Conservation (phyloP, 805 yeast species). For the Spathaspora boniae region DNA sequence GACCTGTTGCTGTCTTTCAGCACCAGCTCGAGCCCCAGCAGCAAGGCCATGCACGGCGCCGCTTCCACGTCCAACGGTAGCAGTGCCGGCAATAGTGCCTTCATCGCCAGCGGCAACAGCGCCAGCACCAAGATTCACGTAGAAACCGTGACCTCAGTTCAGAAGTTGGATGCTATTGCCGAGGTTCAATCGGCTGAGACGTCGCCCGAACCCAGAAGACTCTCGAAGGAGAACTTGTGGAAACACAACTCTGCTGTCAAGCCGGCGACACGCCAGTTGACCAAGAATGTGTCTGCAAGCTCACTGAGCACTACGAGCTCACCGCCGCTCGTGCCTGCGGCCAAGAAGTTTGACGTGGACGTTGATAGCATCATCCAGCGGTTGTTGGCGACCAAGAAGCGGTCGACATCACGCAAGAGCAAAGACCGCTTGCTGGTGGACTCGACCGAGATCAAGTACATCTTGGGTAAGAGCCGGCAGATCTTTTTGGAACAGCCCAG, state of each 20-base stretch:
- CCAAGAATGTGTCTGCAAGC: slow-evolving; percentile 12
- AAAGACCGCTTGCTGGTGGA: slow-evolving; percentile 50
- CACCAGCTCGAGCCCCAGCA: slow-evolving; percentile 17
- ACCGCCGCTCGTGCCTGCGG: slow-evolving; percentile 12
- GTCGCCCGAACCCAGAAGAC: slow-evolving; percentile 15
- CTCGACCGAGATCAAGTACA: slow-evolving; percentile 50
- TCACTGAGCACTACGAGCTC: slow-evolving; percentile 12
- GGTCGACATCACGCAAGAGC: slow-evolving; percentile 25
- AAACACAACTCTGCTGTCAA: slow-evolving; percentile 8
- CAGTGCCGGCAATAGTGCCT: too few species aligned
- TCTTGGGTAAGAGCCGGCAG: slow-evolving; percentile 57
- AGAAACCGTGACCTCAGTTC: slow-evolving; percentile 6
- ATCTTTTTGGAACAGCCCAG: slow-evolving; percentile 64
- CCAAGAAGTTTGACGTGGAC: slow-evolving; percentile 34
- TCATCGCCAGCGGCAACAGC: neutral
- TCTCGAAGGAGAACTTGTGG: slow-evolving; percentile 9
- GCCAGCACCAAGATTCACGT: neutral
- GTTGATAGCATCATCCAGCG: slow-evolving; percentile 63
- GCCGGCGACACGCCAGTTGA: slow-evolving; percentile 5
- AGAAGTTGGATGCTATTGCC: slow-evolving; percentile 25
- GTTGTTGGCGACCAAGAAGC: slow-evolving; percentile 31
- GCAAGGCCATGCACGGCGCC: neutral
- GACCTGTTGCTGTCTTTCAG: slow-evolving; percentile 38
- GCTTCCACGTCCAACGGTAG: too few species aligned
- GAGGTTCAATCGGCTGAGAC: slow-evolving; percentile 30